Percentiles rank a stretch among this genome's conserved stretches.
Conservation (phyloP, 148 eudicot species). For the Fagopyrum esculentum region DNA sequence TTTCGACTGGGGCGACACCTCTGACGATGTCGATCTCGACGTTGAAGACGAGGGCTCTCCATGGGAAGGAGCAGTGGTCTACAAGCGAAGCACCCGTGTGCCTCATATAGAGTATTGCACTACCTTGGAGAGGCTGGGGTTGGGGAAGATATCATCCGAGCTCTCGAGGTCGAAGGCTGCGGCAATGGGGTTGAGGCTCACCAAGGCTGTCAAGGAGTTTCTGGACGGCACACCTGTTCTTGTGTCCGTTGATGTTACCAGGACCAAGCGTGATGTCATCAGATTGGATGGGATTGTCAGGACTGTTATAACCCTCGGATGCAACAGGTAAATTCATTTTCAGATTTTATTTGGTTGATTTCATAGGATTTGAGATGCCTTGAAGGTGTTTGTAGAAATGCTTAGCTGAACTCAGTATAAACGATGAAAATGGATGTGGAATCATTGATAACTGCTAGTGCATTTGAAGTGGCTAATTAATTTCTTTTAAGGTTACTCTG, state of each 20-base stretch:
- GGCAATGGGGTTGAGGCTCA: slow-evolving; percentile 73
- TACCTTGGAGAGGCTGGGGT: slow-evolving; percentile 80
- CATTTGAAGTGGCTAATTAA: not conserved
- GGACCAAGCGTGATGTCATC: slow-evolving; percentile 48
- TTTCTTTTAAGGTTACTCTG: not conserved
- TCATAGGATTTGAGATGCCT: not conserved
- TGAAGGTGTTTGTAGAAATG: slow-evolving; percentile 4
- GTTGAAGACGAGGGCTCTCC: slow-evolving; percentile 46
- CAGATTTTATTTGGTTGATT: not conserved
- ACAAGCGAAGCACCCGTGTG: slow-evolving; percentile 59
- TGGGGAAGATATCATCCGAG: slow-evolving; percentile 54
- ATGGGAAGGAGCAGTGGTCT: slow-evolving; percentile 88
- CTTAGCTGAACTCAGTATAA: not conserved
- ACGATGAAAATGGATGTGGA: not conserved
- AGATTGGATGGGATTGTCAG: slow-evolving; percentile 84
- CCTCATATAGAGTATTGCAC: slow-evolving; percentile 75
- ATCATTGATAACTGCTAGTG: not conserved
- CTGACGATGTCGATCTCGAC: slow-evolving; percentile 25
- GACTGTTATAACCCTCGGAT: slow-evolving; percentile 67
- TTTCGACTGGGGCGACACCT: slow-evolving; percentile 26
- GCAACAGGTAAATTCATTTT: slow-evolving; percentile 50
- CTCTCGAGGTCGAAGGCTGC: slow-evolving; percentile 63
- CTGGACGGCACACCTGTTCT: slow-evolving; percentile 73
- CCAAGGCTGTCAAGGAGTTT: slow-evolving; percentile 67
- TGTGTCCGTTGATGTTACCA: slow-evolving; percentile 63